Evolutionary conservation across 1,284 basidiomycete genomes (phyloP).

Genomic region (Flammula alnicola): DNA sequence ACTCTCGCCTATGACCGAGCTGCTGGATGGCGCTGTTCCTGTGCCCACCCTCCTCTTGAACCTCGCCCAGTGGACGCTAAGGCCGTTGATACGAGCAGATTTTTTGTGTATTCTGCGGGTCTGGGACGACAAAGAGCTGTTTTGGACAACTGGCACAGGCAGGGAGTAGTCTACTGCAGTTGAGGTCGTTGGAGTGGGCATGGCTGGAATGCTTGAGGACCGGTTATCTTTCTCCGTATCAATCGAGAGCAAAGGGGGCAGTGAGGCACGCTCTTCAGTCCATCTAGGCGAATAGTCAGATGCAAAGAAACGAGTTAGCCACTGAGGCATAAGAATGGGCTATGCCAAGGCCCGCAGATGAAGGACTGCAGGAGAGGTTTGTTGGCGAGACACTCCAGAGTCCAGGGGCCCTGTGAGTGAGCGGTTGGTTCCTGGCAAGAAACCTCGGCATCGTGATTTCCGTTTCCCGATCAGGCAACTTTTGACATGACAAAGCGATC

Average conservation of each 20-base stretch:
- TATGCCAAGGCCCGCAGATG: conserved; percentile 6
- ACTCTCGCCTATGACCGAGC: conserved; percentile 44
- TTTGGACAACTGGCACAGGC: conserved; percentile 32
- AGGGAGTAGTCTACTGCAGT: conserved; percentile 32
- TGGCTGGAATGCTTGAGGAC: conserved; percentile 24
- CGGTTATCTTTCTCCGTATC: conserved; percentile 27
- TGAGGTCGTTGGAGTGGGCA: conserved; percentile 31
- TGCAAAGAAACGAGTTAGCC: conserved; percentile 19
- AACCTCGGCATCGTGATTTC: conserved; percentile 6
- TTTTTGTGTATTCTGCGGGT: conserved; percentile 29
- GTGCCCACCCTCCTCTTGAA: conserved; percentile 45
- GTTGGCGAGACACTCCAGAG: conserved; percentile 17
- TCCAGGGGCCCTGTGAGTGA: conserved; percentile 25
- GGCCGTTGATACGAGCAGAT: conserved; percentile 28
- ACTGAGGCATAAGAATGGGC: conserved; percentile 24
- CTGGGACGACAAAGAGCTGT: conserved; percentile 12
- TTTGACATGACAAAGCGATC: conserved; percentile 6
- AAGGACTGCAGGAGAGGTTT: conserved; percentile 5
- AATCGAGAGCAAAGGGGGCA: conserved; percentile 25
- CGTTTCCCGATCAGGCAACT: conserved; percentile 7
- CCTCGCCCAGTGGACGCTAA: conserved; percentile 37
- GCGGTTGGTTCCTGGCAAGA: conserved; percentile 11
- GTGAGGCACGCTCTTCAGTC: conserved; percentile 25
- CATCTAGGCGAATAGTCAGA: conserved; percentile 23
- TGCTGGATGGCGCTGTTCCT: conserved; percentile 43